Evolutionary conservation across 1,284 basidiomycete genomes (phyloP).

Genomic region (Afroboletus lepidellus): DNA sequence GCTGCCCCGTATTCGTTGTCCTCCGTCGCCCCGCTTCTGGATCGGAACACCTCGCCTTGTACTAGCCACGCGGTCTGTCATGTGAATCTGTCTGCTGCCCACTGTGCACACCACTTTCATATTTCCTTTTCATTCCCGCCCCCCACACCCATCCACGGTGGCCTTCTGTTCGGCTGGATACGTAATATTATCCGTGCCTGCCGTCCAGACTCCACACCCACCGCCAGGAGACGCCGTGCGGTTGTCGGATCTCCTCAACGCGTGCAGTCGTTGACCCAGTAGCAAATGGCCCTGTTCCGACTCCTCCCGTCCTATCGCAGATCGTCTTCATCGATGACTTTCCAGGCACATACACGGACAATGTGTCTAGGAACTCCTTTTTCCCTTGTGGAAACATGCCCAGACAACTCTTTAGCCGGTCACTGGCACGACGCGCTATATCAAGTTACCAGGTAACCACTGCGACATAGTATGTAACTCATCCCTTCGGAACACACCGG

Average conservation of each 20-base stretch:
- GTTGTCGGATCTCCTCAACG: slow-evolving; percentile 11
- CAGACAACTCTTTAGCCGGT: slow-evolving; percentile 6
- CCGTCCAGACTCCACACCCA: background rate
- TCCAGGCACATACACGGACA: slow-evolving; percentile 14
- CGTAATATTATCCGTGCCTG: slow-evolving; percentile 1
- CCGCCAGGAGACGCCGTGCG: background rate
- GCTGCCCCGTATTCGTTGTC: slow-evolving; percentile 1
- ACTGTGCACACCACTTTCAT: slow-evolving; percentile 12
- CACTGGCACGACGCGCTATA: background rate
- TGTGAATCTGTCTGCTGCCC: slow-evolving; percentile 10
- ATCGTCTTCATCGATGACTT: slow-evolving; percentile 15
- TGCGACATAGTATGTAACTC: slow-evolving; percentile 1
- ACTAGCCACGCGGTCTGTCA: slow-evolving; percentile 14
- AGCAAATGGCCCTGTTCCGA: slow-evolving; percentile 10
- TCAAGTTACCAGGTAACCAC: slow-evolving; percentile 1
- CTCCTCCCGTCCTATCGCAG: slow-evolving; percentile 14
- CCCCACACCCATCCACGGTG: background rate
- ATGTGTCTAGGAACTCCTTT: slow-evolving; percentile 5
- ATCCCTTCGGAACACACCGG: slow-evolving; percentile 12
- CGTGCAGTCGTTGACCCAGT: background rate
- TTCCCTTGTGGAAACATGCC: background rate
- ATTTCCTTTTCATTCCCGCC: slow-evolving; percentile 4
- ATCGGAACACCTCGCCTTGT: slow-evolving; percentile 9
- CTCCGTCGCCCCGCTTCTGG: slow-evolving; percentile 8
- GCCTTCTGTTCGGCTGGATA: background rate